Base-by-base conservation (phyloP, 495 filamentous ascomycete genomes). In the Penicillium alfredii region DNA sequence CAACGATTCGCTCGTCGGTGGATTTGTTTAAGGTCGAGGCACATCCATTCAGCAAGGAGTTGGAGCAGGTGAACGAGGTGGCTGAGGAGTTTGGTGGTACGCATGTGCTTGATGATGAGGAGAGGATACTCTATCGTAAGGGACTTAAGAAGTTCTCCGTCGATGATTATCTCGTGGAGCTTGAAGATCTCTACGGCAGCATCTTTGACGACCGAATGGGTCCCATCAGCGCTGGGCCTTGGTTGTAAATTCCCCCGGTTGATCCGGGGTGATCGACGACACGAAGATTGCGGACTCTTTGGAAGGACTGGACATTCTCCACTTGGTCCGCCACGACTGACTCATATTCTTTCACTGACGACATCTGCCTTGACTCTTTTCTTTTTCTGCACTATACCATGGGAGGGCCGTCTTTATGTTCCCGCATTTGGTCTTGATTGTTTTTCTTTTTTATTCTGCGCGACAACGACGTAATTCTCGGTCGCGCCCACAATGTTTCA, bases 151-250 rank as follows among this genome's bases (percentile, higher is more conserved):
- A 81, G 51, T 88, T 89, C 56, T 69, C 71, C 8, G 86, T 82
- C 8, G 74, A 82, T 12, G 92, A 96, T 54, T 98, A 98, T 59
- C 61, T 89, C 35, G 63, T 62, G 36, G 92, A 95, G 63, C 84
- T 98, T 39, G 69, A 82, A 42, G 76, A 75, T 14, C 64, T 92
- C 5, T 81, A 82, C 42, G 61, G 64, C 30, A 69, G 66, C 37
- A 63, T 65, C 33, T 68, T 71, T 42, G 64, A 72, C 23, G 66
- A 75, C 36, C 55, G 56, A 11, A 48, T 64, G 14, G 67, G 66
- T 13, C 51, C 64, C 8, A 55, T 68, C 30, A 46, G 42, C 13
- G 44, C 60, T 18, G 46, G 51, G 6, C 22, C 56, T 7, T 75
- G 71, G 71, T 56, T 75, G 24, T 75, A 53, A 64, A 19, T 14